Evolutionary conservation across 257 asterid species (phyloP), one percentile per base, ranked within the genome.

Genomic region (Anisodus acutangulus): DNA sequence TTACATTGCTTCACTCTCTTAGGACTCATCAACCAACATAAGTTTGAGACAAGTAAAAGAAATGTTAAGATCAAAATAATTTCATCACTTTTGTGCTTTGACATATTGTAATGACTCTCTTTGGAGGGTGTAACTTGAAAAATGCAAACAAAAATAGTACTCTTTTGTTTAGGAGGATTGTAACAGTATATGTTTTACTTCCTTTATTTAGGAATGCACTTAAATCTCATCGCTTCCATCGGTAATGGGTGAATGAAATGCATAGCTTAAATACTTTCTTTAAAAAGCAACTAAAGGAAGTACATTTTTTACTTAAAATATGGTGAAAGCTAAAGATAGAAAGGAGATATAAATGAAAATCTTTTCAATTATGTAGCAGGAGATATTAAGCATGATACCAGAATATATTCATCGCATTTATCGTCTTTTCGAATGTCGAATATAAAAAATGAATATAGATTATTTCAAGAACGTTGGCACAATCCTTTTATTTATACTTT

Each of bases 101-200:
- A 74, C 81, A 74, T 72, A 15, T 72, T 72, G 80, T 45, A 45
- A 72, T 74, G 81, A 19, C 80, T 45, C 80, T n/a, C 16, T 71
- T 72, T 5, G 41, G 12, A 74, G 11, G 81, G 26, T 22, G 49
- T 45, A 74, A 74, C 1, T 49, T 74, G 8, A 3, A 49, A 3
- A 49, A 49, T 0, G 0, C 3, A 12, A 22, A 74, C 12, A 74
- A 22, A 74, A 49, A 49, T 26, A 4, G 5, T 0, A 9, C 22
- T 10, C 0, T 16, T 39, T 47, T 47, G 74, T 72, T 19, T 4
- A 9, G 59, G 41, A 45, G 37, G 55, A 11, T 10, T 72, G 12
- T 72, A 26, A n/a, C 6, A 72, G 47, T 72, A 72, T 41, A 41
- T 41, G 4, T 72, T 47, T 47, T 47, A 74, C 80, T 74, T 74